Percentiles rank a stretch among this genome's conserved stretches.
phyloP scores from a whole-genome alignment of 345 rosid species.

The Gossypium raimondii region DNA sequence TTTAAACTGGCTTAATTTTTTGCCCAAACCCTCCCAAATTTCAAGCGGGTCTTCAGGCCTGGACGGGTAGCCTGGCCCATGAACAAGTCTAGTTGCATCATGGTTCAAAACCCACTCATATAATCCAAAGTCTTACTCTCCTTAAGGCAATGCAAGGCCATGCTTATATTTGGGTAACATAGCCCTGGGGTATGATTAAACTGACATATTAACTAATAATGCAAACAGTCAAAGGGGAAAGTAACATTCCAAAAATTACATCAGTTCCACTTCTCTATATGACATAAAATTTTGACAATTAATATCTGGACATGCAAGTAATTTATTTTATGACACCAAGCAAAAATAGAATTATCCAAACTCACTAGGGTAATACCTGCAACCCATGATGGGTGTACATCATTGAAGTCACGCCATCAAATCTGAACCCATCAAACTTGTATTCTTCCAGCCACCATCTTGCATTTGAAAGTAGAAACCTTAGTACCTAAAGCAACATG shows the following conservation, averaged over 20 bases:
- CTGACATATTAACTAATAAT: background rate
- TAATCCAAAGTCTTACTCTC: too few species aligned
- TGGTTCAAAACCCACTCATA: too few species aligned
- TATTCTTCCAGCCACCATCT: conserved; percentile 99
- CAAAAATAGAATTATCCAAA: conserved; percentile 9
- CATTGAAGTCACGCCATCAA: conserved; percentile 99
- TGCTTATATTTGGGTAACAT: background rate
- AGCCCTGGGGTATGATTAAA: background rate
- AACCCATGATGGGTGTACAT: conserved; percentile 97
- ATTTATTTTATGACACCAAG: background rate
- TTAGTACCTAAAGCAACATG: conserved; percentile 49
- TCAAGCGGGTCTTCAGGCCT: too few species aligned
- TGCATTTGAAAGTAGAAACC: conserved; percentile 91
- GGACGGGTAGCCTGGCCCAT: too few species aligned
- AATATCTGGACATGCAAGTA: background rate
- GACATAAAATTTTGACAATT: background rate
- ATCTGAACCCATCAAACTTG: conserved; percentile 93
- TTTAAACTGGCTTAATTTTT: too few species aligned
- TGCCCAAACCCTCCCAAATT: too few species aligned
- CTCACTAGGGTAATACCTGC: conserved; percentile 40
- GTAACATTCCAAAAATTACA: background rate
- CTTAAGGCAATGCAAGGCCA: too few species aligned
- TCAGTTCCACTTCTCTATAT: background rate
- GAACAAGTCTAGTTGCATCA: too few species aligned
- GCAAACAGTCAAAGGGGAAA: too few species aligned